Conservation (phyloP, 441 rosid genomes). For the Adansonia gregorii region DNA sequence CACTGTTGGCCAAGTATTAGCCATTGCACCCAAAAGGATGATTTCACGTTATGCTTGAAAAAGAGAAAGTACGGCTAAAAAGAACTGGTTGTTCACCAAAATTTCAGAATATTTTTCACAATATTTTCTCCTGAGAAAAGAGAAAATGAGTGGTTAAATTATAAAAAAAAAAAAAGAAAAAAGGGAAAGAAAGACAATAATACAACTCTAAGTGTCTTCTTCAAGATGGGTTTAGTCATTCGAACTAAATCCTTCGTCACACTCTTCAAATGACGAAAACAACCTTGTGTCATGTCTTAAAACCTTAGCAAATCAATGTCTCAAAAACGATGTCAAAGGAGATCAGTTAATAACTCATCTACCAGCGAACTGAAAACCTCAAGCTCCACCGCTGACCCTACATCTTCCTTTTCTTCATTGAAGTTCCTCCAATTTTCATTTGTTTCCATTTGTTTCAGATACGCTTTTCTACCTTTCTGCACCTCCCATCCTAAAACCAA, state of each 20-base stretch:
- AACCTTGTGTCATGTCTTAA: slow-evolving; percentile 16
- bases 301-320: neutral
- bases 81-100: neutral
- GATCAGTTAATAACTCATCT: slow-evolving; percentile 52
- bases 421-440: slow-evolving; percentile 42
- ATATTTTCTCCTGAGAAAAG: neutral
- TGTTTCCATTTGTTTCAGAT: slow-evolving; percentile 56
- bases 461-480: slow-evolving; percentile 46
- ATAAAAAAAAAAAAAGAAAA: neutral
- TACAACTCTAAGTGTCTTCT: neutral
- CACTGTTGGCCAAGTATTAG: neutral
- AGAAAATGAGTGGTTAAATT: neutral
- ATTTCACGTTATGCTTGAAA: neutral
- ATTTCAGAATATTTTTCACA: neutral
- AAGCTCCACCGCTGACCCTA: slow-evolving; percentile 50
- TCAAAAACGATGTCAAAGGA: slow-evolving; percentile 25
- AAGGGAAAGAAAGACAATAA: neutral
- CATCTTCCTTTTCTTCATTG: slow-evolving; percentile 38
- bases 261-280: slow-evolving; percentile 33
- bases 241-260: neutral
- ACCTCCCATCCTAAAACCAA: slow-evolving; percentile 62
- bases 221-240: slow-evolving; percentile 36
- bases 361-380: slow-evolving; percentile 54
- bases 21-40: neutral
- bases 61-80: neutral